Evolutionary conservation across 306 rosid genomes (phyloP), one percentile per base, ranked within the genome.

Genomic region (Clitoria ternatea): DNA sequence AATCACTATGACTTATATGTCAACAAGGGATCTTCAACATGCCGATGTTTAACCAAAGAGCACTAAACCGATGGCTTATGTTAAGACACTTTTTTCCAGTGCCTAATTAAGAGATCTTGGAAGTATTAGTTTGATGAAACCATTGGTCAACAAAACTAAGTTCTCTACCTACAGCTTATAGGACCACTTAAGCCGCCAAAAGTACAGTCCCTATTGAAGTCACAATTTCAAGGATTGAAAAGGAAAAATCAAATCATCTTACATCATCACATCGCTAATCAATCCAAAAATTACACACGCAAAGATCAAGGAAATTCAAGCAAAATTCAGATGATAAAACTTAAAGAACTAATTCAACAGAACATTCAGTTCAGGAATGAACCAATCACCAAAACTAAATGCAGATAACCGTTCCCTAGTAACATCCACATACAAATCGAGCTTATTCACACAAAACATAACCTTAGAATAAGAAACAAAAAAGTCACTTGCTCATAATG

Each of bases 61-160:
- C 17, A 50, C 32, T 24, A 61, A 60, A 65, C 59, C n/a, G 22
- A 14, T 7, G 33, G 18, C 3, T 66, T 66, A 11, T 10, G 27
- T 14, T 27, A 77, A 77, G 15, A 52, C 68, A 53, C 50, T 20
- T 22, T 45, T 53, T 56, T 61, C 49, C 22, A 61, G 23, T n/a
- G 23, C 26, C 9, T 22, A 77, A 72, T 77, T 61, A 60, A 29
- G 71, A 82, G 77, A 82, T 73, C 66, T 54, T n/a, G 32, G 54
- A 66, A 42, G 45, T 32, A 62, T 63, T 15, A 62, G 9, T 64
- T 53, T 13, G 40, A 60, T 32, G 32, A 22, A 61, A 67, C 61
- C 52, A 7, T 15, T 7, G 42, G 60, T 47, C 72, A 71, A 50
- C 63, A 81, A 7, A 23, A 24, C 30, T 14, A 64, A 30, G 48